phyloP scores from a whole-genome alignment of 2,329 filamentous ascomycete species.

The Juglanconis juglandina region DNA sequence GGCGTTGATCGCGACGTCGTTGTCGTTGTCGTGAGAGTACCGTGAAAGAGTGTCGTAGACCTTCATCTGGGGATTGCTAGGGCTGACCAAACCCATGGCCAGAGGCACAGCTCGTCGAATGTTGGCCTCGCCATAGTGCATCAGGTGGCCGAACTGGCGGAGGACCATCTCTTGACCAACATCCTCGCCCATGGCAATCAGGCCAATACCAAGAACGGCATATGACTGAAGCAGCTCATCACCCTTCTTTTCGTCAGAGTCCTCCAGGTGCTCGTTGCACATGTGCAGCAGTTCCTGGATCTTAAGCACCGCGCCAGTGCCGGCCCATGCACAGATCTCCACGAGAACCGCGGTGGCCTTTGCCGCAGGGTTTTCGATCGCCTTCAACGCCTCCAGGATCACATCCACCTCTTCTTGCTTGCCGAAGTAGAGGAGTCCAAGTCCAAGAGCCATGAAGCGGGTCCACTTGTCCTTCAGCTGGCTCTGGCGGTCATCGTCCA shows the following conservation, averaged over 20 bases:
- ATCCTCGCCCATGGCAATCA: conserved; percentile 98
- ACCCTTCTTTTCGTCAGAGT: conserved; percentile 89
- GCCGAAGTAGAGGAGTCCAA: conserved; percentile 92
- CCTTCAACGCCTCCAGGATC: conserved; percentile 93
- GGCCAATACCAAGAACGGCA: conserved; percentile 86
- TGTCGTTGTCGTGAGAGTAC: conserved; percentile 98
- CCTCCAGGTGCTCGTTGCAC: conserved; percentile 96
- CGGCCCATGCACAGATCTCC: conserved; percentile 96
- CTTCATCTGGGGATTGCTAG: conserved; percentile 99
- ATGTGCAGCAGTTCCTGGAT: conserved; percentile 96
- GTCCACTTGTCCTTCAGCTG: conserved; percentile 98
- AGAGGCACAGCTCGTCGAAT: conserved; percentile 94
- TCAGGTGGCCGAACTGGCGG: conserved; percentile 93
- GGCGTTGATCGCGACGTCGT: conserved; percentile 95
- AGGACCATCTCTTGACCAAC: conserved; percentile 98
- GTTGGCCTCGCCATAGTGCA: conserved; percentile 98
- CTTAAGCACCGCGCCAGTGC: conserved; percentile 94
- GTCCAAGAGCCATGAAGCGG: conserved; percentile 88
- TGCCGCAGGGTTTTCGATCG: conserved; percentile 93
- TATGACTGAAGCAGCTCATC: conserved; percentile 95
- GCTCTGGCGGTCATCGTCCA: conserved; percentile 87
- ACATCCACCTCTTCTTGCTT: conserved; percentile 99
- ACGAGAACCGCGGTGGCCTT: conserved; percentile 93
- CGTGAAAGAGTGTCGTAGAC: conserved; percentile 96
- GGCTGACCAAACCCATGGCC: conserved; percentile 93